Evolutionary conservation across 1,284 basidiomycete species (phyloP), one percentile per base, ranked within the genome.

Genomic region (Heliocybe sulcata): DNA sequence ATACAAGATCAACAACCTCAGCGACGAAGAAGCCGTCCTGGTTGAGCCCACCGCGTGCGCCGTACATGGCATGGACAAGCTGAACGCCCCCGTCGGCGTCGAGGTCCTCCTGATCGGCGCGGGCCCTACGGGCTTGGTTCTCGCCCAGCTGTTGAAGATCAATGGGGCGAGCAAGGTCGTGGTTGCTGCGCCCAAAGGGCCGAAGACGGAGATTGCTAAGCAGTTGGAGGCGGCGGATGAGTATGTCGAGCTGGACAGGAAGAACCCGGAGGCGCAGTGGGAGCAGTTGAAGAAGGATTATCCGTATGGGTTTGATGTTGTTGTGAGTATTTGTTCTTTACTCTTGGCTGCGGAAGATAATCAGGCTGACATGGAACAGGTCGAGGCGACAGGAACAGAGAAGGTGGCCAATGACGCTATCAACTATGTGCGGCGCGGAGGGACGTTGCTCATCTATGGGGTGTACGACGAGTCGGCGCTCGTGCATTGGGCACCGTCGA

Each of bases 21-120:
- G 83, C n/a, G 90, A 94, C 63, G 87, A 91, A 69, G 90, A 94
- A 63, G 87, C 92, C 0, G 92, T 90, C 2, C 79, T 94, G n/a
- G 74, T 94, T 54, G 92, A 94, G 68, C 92, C 92, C 19, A 87
- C 91, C 2, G 85, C 91, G 14, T 94, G 92, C 66, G 92, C 92
- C 16, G 81, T 94, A 54, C 92, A 94, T 70, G 92, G 92, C 12
- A 79, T 92, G 57, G 92, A 94, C 73, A 91, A 90, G 66, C 79
- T 94, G 54, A 79, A 77, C 57, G 82, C 88, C 26, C 79, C 85
- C 16, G 86, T 92, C 58, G 92, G 92, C 35, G 74, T 85, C 48
- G 87, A 91, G 55, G 89, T 84, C 14, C 78, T 94, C 49, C 74
- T 94, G 55, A 77, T 94, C 58, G 87, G 87, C 42, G 83, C 88